These are phyloP conservation scores for Gelatoporia subvermispora DNA, from an alignment of 768 basidiomycete species.

Conservation along the genomic window DNA sequence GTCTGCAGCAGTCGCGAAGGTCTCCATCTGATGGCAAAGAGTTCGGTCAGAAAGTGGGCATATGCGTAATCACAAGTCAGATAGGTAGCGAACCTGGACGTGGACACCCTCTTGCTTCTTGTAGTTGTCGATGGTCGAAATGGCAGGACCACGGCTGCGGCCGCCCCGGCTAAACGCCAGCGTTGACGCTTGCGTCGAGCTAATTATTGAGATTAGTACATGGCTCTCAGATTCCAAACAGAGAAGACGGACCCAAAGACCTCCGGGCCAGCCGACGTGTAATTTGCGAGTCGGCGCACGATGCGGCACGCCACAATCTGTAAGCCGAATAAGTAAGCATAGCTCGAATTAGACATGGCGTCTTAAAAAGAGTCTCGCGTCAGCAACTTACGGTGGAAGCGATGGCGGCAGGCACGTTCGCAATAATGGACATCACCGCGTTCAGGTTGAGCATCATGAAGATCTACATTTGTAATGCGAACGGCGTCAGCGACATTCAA, in stretches of 20 bases:
- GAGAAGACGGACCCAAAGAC: conserved; percentile 43
- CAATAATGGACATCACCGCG: conserved; percentile 68
- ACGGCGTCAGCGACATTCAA: neutral
- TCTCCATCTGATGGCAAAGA: conserved; percentile 49
- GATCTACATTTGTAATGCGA: conserved; percentile 20
- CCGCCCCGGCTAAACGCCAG: conserved; percentile 55
- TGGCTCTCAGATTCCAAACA: neutral
- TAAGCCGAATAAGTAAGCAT: neutral
- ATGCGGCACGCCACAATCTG: conserved; percentile 62
- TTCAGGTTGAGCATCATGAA: conserved; percentile 68
- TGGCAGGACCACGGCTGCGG: conserved; percentile 20
- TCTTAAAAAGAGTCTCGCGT: neutral
- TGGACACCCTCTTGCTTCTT: conserved; percentile 46
- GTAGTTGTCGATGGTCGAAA: conserved; percentile 1
- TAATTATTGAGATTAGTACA: neutral
- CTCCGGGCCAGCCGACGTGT: conserved; percentile 42
- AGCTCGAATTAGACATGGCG: neutral
- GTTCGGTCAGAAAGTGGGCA: conserved; percentile 2
- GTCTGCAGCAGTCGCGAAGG: conserved; percentile 34
- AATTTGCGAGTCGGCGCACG: conserved; percentile 64
- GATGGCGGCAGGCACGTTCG: conserved; percentile 69
- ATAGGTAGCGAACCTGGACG: conserved; percentile 39
- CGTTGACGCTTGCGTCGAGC: conserved; percentile 37
- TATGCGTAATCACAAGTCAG: too few relatives aligned
- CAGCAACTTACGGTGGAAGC: conserved; percentile 50